phyloP scores from a whole-genome alignment of 306 rosid genomes.

The Cyclanthera cordifolia region DNA sequence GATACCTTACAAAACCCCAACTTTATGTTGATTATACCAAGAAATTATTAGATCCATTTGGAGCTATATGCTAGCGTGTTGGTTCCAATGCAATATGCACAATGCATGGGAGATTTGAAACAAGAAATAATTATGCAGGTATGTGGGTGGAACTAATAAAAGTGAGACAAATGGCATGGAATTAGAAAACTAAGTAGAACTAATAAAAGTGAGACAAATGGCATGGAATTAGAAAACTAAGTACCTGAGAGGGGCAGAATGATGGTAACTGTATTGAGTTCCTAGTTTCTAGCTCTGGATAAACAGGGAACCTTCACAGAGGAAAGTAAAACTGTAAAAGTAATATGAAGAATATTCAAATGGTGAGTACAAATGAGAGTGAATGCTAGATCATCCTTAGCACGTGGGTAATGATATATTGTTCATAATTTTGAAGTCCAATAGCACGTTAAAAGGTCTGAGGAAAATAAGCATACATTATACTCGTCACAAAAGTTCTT shows the following conservation, averaged over 20 bases:
- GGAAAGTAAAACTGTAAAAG: conserved; percentile 9
- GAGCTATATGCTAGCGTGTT: not conserved
- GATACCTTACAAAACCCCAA: too few relatives aligned
- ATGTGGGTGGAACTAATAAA: not conserved
- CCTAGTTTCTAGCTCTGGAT: conserved; percentile 90
- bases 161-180: not conserved
- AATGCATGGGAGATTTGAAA: not conserved
- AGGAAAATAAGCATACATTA: not conserved
- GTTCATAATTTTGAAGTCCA: not conserved
- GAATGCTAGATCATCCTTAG: not conserved
- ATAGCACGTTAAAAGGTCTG: not conserved
- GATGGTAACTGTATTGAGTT: conserved; percentile 67
- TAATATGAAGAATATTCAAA: conserved; percentile 4
- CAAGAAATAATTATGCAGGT: not conserved
- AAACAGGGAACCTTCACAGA: conserved; percentile 59
- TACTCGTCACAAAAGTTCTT: not conserved
- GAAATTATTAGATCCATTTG: not conserved
- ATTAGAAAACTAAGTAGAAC: conserved; percentile 12
- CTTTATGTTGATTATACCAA: not conserved
- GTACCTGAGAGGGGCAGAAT: conserved; percentile 58
- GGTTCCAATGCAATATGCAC: not conserved
- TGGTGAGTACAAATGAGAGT: not conserved
- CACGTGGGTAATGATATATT: not conserved
- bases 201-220: not conserved
- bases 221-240: not conserved